These are phyloP conservation scores for Magnusiomyces suaveolens DNA, from an alignment of 1,139 yeast genomes.

Conservation along the genomic window DNA sequence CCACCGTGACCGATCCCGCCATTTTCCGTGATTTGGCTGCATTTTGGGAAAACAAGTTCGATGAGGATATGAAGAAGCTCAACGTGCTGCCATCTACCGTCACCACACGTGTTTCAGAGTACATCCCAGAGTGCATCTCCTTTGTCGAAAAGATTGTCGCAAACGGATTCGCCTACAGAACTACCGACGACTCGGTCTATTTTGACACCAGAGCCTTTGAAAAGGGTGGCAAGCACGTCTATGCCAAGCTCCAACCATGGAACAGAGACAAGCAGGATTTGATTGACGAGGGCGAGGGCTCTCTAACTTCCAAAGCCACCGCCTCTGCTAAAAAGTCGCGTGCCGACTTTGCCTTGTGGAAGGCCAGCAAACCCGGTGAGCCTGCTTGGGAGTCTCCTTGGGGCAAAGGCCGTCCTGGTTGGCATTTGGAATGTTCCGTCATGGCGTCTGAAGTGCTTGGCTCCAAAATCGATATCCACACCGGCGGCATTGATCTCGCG, in stretches of 20 bases:
- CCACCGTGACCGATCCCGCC: constrained; percentile 71
- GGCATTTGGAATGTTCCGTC: constrained; percentile 99
- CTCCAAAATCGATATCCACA: constrained; percentile 77
- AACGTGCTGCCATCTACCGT: constrained; percentile 78
- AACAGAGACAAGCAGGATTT: constrained; percentile 80
- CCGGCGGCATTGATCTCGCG: constrained; percentile 94
- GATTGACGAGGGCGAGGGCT: constrained; percentile 89
- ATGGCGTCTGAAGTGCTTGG: constrained; percentile 94
- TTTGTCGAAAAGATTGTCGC: constrained; percentile 65
- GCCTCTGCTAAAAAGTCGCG: constrained; percentile 47
- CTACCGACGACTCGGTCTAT: constrained; percentile 86
- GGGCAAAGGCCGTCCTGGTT: constrained; percentile 98
- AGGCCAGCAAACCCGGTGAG: constrained; percentile 92
- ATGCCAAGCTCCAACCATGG: constrained; percentile 98
- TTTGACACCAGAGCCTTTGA: constrained; percentile 84
- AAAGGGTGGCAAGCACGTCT: constrained; percentile 51
- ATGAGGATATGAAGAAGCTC: constrained; percentile 73
- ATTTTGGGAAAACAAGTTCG: constrained; percentile 78
- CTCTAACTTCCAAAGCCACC: constrained; percentile 42
- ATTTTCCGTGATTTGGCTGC: constrained; percentile 77
- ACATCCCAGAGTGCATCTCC: constrained; percentile 78
- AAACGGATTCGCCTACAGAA: constrained; percentile 75
- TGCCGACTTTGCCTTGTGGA: constrained; percentile 95
- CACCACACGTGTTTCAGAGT: constrained; percentile 94
- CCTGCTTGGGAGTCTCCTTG: constrained; percentile 93